Evolutionary conservation across 192 early-diverging fungal species (phyloP).

Genomic region (Mortierella antarctica): DNA sequence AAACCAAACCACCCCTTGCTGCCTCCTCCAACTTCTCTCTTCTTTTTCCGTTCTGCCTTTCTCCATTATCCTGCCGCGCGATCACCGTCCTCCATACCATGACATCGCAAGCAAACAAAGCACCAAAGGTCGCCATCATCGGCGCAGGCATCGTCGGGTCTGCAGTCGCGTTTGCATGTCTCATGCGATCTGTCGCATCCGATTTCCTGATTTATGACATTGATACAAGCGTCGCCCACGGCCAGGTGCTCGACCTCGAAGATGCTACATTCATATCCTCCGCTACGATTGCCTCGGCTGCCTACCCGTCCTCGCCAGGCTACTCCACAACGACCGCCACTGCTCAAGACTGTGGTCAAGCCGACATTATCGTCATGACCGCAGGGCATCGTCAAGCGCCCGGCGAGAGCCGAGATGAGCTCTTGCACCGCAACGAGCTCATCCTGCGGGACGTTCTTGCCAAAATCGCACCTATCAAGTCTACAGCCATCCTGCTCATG

Average conservation of each 20-base stretch:
- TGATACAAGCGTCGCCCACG: constrained; percentile 66
- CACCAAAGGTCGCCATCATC: constrained; percentile 66
- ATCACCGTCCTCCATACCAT: neutral
- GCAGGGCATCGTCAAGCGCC: constrained; percentile 84
- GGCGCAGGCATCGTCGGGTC: constrained; percentile 81
- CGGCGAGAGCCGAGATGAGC: constrained; percentile 69
- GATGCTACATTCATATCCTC: constrained; percentile 77
- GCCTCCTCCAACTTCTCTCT: too few species aligned
- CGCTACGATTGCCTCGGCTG: constrained; percentile 53
- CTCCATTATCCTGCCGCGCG: neutral
- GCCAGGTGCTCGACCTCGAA: constrained; percentile 81
- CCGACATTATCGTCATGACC: constrained; percentile 82
- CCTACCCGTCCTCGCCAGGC: neutral
- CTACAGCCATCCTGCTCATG: constrained; percentile 73
- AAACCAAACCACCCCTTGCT: neutral
- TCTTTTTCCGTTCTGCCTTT: neutral
- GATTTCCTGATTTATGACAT: constrained; percentile 78
- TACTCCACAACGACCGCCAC: constrained; percentile 28
- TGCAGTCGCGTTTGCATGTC: constrained; percentile 74
- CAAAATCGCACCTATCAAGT: constrained; percentile 76
- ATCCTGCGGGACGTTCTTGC: constrained; percentile 78
- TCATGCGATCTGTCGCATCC: constrained; percentile 69
- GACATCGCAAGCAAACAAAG: neutral
- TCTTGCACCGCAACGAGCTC: constrained; percentile 72
- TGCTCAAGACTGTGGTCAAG: constrained; percentile 77